Evolutionary conservation across 2,329 filamentous ascomycete genomes (phyloP).

Genomic region (Neurospora sp.): DNA sequence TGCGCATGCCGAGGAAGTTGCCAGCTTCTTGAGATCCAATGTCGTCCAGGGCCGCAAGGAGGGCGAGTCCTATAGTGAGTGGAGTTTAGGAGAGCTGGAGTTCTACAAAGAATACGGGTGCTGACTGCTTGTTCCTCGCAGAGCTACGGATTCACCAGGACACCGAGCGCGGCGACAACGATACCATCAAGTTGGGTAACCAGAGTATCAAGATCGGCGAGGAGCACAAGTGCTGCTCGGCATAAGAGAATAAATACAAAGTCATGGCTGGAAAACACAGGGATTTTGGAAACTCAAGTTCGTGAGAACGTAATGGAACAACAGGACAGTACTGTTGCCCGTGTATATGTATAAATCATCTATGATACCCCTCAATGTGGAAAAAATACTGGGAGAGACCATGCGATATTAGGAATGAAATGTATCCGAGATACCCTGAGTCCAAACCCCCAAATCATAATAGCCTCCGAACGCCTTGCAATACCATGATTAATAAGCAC

Average conservation of each 20-base stretch:
- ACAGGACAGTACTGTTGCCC: conserved; percentile 11
- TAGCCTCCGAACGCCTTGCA: conserved; percentile 16
- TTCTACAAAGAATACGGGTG: neutral
- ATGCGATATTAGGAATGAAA: conserved; percentile 9
- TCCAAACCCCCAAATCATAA: conserved; percentile 1
- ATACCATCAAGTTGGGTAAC: conserved; percentile 64
- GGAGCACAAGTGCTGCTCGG: conserved; percentile 21
- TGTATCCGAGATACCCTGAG: conserved; percentile 8
- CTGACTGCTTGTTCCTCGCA: conserved; percentile 26
- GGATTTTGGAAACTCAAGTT: neutral
- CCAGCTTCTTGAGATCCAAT: conserved; percentile 69
- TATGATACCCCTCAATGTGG: conserved; percentile 21
- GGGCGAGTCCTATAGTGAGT: conserved; percentile 17
- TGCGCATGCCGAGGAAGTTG: conserved; percentile 72
- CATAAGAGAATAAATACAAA: neutral
- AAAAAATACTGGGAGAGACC: conserved; percentile 4
- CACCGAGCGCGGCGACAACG: conserved; percentile 88
- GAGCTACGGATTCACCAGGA: conserved; percentile 82
- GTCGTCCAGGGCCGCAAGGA: conserved; percentile 67
- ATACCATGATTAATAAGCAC: conserved; percentile 13
- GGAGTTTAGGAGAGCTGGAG: neutral
- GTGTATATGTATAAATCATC: conserved; percentile 14
- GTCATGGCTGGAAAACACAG: neutral
- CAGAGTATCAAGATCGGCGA: conserved; percentile 23
- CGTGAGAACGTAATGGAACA: conserved; percentile 3